These are phyloP conservation scores for Auxenochlorella pyrenoidosa DNA, from an alignment of 139 green algal species.

Conservation along the genomic window DNA sequence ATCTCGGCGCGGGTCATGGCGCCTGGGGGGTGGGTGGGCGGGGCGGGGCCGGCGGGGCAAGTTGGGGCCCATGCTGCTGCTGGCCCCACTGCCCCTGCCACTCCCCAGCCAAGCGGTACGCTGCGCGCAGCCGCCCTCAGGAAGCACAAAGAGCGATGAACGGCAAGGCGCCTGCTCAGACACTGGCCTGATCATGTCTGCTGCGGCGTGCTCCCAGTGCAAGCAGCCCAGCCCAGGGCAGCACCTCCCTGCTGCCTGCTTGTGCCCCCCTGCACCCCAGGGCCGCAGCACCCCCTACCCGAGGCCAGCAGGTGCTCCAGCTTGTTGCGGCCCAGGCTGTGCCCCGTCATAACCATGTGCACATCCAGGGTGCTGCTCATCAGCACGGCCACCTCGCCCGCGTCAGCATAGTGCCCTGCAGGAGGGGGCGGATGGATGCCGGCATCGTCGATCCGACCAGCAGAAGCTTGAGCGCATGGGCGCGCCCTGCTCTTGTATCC, in stretches of 20 bases:
- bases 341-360: slow-evolving; percentile 93
- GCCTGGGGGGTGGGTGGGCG: slow-evolving; percentile 41
- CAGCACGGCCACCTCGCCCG: slow-evolving; percentile 78
- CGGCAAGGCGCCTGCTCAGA: no score
- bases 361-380: slow-evolving; percentile 82
- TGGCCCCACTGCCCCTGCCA: no score
- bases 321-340: slow-evolving; percentile 96
- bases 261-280: not conserved
- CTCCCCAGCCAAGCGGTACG: not conserved
- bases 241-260: not conserved
- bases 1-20: slow-evolving; percentile 80
- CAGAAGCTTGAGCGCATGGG: no score
- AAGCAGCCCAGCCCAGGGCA: not conserved
- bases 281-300: slow-evolving; percentile 39
- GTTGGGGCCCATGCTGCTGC: no score
- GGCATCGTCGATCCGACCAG: no score
- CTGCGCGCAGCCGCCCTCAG: not conserved
- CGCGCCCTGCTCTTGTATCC: no score
- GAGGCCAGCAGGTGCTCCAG: slow-evolving; percentile 91
- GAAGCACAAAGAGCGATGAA: not conserved
- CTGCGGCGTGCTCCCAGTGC: not conserved
- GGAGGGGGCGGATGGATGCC: not conserved
- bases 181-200: no score
- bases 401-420: slow-evolving; percentile 61
- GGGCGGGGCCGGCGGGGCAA: not conserved